phyloP scores from a whole-genome alignment of 805 yeast species.

The Nakazawaea laoshanensis region DNA sequence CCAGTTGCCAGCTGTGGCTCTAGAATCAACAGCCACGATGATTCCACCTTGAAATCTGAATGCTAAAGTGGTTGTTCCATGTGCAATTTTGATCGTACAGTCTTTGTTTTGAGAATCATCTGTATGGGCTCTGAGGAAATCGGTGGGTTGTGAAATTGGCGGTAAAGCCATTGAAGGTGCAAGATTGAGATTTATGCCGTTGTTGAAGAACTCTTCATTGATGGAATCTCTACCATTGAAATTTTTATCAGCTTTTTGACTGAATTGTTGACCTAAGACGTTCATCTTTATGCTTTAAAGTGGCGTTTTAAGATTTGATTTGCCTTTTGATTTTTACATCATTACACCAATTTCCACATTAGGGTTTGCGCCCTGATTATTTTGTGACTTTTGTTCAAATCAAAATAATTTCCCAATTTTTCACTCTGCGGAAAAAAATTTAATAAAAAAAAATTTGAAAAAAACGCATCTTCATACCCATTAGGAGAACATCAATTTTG shows the following conservation, averaged over 20 bases:
- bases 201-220: conserved; percentile 10
- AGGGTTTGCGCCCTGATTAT: not conserved
- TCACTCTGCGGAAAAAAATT: conserved; percentile 1
- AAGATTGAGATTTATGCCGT: conserved; percentile 21
- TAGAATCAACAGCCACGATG: conserved; percentile 92
- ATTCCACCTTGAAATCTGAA: conserved; percentile 95
- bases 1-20: conserved; percentile 98
- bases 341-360: not conserved
- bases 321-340: not conserved
- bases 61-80: conserved; percentile 98
- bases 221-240: conserved; percentile 4
- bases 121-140: conserved; percentile 93
- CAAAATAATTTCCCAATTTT: not conserved
- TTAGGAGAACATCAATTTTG: conserved; percentile 9
- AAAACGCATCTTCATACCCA: conserved; percentile 3
- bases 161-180: conserved; percentile 69
- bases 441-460: conserved; percentile 1
- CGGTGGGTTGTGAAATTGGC: conserved; percentile 83
- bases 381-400: not conserved
- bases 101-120: conserved; percentile 91
- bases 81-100: conserved; percentile 92
- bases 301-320: not conserved
- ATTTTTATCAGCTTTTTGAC: conserved; percentile 13
- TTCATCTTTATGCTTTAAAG: conserved; percentile 13
- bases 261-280: conserved; percentile 20